These are phyloP conservation scores for Colletotrichum australisinense DNA, from an alignment of 2,329 filamentous ascomycete species.

Conservation along the genomic window DNA sequence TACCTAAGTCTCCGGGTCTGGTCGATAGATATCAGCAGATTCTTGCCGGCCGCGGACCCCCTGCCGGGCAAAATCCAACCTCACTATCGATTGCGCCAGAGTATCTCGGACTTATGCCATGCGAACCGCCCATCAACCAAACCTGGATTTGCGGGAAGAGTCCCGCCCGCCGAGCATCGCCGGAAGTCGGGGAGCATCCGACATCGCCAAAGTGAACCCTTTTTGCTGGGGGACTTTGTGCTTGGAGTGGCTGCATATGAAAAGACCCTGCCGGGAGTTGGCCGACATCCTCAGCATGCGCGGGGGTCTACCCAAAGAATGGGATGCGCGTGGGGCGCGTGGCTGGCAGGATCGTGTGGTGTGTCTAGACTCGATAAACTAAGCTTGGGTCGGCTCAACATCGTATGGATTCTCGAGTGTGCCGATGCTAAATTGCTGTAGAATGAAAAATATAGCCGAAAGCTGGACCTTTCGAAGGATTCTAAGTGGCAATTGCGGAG, in stretches of 20 bases:
- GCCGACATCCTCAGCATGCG: background rate
- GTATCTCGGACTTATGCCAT: constrained; percentile 27
- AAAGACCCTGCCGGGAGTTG: constrained; percentile 24
- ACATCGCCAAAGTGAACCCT: background rate
- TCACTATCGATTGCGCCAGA: constrained; percentile 26
- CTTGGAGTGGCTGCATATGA: background rate
- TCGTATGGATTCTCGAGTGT: background rate
- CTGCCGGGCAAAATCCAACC: background rate
- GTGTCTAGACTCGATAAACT: background rate
- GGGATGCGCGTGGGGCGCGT: constrained; percentile 2
- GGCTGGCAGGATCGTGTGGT: background rate
- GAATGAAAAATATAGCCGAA: background rate
- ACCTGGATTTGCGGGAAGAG: constrained; percentile 1
- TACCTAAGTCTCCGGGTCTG: background rate
- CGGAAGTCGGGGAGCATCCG: constrained; percentile 18
- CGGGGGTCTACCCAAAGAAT: background rate
- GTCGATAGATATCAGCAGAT: constrained; percentile 2
- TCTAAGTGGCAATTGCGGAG: constrained; percentile 15
- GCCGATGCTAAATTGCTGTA: background rate
- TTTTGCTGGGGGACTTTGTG: background rate
- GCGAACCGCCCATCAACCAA: background rate
- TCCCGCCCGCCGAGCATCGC: background rate
- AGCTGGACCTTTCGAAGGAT: background rate
- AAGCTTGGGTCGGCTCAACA: no score
- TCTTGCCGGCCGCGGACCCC: background rate